Conservation (phyloP, 2,329 filamentous ascomycete species). For the Diaporthe sp. region DNA sequence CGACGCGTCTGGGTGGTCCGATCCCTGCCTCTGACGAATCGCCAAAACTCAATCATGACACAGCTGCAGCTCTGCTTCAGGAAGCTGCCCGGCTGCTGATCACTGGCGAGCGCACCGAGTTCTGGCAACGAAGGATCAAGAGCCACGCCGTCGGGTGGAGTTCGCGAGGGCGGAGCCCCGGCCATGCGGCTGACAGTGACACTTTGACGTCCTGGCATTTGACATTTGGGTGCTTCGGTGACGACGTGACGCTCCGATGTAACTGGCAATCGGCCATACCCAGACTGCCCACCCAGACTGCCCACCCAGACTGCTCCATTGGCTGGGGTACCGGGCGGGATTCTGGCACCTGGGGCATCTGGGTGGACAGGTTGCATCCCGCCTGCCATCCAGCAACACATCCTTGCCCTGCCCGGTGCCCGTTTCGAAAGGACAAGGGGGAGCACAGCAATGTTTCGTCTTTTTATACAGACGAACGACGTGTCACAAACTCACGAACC, state of each 20-base stretch:
- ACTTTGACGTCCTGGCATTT: neutral
- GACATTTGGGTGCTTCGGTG: conserved; percentile 18
- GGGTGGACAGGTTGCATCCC: conserved; percentile 29
- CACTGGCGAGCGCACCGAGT: neutral
- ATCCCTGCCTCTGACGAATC: conserved; percentile 31
- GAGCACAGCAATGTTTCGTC: conserved; percentile 12
- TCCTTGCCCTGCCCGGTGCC: conserved; percentile 17
- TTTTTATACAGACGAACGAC: conserved; percentile 26
- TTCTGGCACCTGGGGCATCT: conserved; percentile 14
- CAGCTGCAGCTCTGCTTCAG: conserved; percentile 18
- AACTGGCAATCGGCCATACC: conserved; percentile 22
- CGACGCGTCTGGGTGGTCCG: conserved; percentile 19
- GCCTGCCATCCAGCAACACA: conserved; percentile 28
- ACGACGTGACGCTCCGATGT: conserved; percentile 16
- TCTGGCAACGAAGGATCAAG: neutral
- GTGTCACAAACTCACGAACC: conserved; percentile 30
- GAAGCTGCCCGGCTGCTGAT: conserved; percentile 15
- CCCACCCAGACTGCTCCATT: conserved; percentile 4
- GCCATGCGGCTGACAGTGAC: neutral
- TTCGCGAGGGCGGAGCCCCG: neutral
- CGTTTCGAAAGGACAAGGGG: conserved; percentile 23
- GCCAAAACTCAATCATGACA: conserved; percentile 32
- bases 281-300: conserved; percentile 3
- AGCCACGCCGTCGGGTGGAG: conserved; percentile 2
- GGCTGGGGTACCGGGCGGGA: conserved; percentile 7